Conservation (phyloP, 2,329 filamentous ascomycete genomes). For the Claviceps capensis region DNA sequence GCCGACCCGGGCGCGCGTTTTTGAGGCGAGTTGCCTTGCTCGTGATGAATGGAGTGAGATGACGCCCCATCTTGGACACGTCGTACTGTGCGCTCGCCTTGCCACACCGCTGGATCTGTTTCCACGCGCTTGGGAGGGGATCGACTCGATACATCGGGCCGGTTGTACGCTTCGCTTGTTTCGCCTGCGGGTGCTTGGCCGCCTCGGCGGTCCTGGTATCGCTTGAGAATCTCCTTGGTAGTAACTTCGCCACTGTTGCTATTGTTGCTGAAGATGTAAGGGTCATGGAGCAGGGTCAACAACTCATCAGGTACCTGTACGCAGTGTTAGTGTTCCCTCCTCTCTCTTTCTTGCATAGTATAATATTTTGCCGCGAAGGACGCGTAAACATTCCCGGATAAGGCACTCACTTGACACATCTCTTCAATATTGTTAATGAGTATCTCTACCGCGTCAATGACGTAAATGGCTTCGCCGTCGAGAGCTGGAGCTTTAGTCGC, state of each 20-base stretch:
- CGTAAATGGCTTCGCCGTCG: slow-evolving; percentile 80
- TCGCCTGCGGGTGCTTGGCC: slow-evolving; percentile 43
- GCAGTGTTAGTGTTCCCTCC: background rate
- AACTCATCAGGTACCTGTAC: slow-evolving; percentile 82
- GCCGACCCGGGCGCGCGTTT: slow-evolving; percentile 32
- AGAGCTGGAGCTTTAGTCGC: slow-evolving; percentile 50
- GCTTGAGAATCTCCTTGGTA: slow-evolving; percentile 91
- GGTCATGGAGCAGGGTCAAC: slow-evolving; percentile 72
- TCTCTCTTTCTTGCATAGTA: background rate
- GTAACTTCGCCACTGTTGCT: slow-evolving; percentile 76
- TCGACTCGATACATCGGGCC: slow-evolving; percentile 42
- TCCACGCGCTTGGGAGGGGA: slow-evolving; percentile 56
- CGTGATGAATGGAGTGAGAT: slow-evolving; percentile 21
- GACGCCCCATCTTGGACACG: slow-evolving; percentile 51
- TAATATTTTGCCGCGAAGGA: background rate
- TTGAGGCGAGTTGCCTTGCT: slow-evolving; percentile 34
- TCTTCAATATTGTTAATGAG: slow-evolving; percentile 88
- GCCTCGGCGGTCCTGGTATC: slow-evolving; percentile 66
- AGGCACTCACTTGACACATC: slow-evolving; percentile 80
- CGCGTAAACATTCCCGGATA: background rate
- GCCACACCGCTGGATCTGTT: slow-evolving; percentile 73
- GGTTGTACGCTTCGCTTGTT: slow-evolving; percentile 41
- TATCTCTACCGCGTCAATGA: slow-evolving; percentile 83
- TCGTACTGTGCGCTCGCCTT: slow-evolving; percentile 71
- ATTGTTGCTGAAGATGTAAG: slow-evolving; percentile 63